Base-by-base conservation (phyloP, 129 eudicot species). In the Artemisia argyi region DNA sequence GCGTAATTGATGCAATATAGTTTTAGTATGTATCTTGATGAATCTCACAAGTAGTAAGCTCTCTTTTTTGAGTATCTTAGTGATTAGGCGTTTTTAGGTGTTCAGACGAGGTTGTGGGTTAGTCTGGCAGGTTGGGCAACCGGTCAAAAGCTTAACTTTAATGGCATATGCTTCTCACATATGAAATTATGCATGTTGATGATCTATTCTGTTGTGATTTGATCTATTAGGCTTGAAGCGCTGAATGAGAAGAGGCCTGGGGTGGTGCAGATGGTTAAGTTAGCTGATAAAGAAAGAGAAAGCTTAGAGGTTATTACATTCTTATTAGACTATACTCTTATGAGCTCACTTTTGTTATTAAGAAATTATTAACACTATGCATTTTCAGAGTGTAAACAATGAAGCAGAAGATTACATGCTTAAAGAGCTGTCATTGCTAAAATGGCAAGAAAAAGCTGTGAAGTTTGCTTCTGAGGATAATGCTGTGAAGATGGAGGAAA, bases 231-330 rank as follows among this genome's bases (percentile, higher is more conserved):
- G 97, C 88, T 94, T 69, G 98, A 94, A 86, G 79, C 71, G 11
- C 87, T 94, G 30, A 90, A 86, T 44, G 98, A 94, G 57, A 87
- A 74, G 76, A 88, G 98, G 65, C 78, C 96, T 51, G 96, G 98
- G 57, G 98, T 93, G 52, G 98, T 93, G 77, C 96, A 90, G 77
- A 85, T 94, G 97, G 98, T 94, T 13, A 94, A 94, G 81, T 81
- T 94, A 82, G 98, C 97, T 11, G 97, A 94, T 84, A 90, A 94
- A 88, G 98, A 94, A 83, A 90, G 89, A 79, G 96, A 94, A 63
- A 82, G 90, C 78, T 69, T 94, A 75, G 98, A 94, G 97, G 98
- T 90, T 50, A 32, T 71, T 56, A 44, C 30, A 32, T 54, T 13
- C 18, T 19, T 55, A 50, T 56, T 51, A 49, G 32, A 32, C 57